Conservation (phyloP, 2,329 filamentous ascomycete genomes). For the Plectosphaerella plurivora region DNA sequence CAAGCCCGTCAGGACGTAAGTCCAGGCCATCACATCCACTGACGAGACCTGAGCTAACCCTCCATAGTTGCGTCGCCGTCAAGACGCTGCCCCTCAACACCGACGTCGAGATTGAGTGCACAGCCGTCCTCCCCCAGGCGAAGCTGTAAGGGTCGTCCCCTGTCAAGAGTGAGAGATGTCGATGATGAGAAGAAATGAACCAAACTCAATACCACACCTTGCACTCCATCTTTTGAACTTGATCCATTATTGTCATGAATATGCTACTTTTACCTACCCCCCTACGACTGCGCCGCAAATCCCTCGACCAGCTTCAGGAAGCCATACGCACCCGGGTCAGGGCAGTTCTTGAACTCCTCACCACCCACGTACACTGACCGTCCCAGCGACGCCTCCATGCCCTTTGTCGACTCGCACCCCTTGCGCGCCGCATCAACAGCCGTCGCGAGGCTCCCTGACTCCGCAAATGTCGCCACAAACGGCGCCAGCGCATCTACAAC, state of each 20-base stretch:
- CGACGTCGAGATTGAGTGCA: slow-evolving; percentile 24
- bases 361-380: slow-evolving; percentile 69
- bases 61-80: slow-evolving; percentile 26
- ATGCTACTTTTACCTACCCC: neutral
- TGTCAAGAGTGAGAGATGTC: no score
- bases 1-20: slow-evolving; percentile 40
- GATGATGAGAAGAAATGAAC: no score
- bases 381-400: slow-evolving; percentile 71
- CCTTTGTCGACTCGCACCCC: slow-evolving; percentile 65
- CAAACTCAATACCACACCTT: no score
- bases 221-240: no score
- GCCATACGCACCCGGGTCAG: slow-evolving; percentile 62
- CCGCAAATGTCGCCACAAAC: slow-evolving; percentile 56
- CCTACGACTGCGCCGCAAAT: slow-evolving; percentile 32
- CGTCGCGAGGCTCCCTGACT: slow-evolving; percentile 41
- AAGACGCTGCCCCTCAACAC: slow-evolving; percentile 25
- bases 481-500: slow-evolving; percentile 68
- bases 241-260: no score
- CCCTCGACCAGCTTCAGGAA: slow-evolving; percentile 63
- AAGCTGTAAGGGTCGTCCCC: neutral
- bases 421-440: slow-evolving; percentile 54
- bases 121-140: neutral
- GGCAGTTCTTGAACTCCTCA: slow-evolving; percentile 62
- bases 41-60: slow-evolving; percentile 63
- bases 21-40: slow-evolving; percentile 62